A percentile compares a stretch with the other conserved stretches of the same genome.
These are phyloP conservation scores for Paecilomyces sp. DNA, from an alignment of 2,329 filamentous ascomycete genomes.

Conservation along the genomic window DNA sequence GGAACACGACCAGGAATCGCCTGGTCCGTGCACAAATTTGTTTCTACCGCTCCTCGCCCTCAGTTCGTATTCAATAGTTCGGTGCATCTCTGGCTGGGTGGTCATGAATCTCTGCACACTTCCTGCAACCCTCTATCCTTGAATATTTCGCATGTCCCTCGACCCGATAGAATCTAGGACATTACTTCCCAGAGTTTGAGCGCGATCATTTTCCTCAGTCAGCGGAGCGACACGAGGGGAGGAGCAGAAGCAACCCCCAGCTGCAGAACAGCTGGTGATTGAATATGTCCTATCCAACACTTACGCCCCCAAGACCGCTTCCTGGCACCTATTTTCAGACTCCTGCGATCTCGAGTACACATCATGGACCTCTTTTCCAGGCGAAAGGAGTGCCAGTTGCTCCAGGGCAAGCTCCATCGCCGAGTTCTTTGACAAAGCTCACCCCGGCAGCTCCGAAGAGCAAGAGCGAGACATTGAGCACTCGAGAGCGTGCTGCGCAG, in stretches of 20 bases:
- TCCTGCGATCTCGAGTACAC: constrained; percentile 28
- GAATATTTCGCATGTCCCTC: neutral
- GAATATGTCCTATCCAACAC: constrained; percentile 36
- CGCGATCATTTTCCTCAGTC: neutral
- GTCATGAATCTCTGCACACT: constrained; percentile 1
- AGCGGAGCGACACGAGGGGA: constrained; percentile 14
- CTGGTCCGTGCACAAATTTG: constrained; percentile 33
- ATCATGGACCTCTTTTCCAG: constrained; percentile 29
- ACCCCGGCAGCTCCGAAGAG: constrained; percentile 33
- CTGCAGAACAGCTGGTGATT: constrained; percentile 8
- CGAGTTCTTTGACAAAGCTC: constrained; percentile 24
- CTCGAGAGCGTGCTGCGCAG: constrained; percentile 70
- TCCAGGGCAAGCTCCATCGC: constrained; percentile 22
- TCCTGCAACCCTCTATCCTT: neutral
- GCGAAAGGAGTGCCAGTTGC: constrained; percentile 17
- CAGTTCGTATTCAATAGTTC: neutral
- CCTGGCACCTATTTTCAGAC: constrained; percentile 37
- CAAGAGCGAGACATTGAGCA: constrained; percentile 50
- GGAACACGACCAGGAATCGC: neutral
- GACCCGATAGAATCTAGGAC: neutral
- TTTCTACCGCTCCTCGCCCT: constrained; percentile 13
- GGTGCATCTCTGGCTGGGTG: neutral
- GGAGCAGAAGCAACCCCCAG: constrained; percentile 15
- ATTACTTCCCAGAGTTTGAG: neutral
- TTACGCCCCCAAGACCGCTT: constrained; percentile 34